Base-by-base conservation (phyloP, 179 eudicot species). In the Kewa caespitosa region DNA sequence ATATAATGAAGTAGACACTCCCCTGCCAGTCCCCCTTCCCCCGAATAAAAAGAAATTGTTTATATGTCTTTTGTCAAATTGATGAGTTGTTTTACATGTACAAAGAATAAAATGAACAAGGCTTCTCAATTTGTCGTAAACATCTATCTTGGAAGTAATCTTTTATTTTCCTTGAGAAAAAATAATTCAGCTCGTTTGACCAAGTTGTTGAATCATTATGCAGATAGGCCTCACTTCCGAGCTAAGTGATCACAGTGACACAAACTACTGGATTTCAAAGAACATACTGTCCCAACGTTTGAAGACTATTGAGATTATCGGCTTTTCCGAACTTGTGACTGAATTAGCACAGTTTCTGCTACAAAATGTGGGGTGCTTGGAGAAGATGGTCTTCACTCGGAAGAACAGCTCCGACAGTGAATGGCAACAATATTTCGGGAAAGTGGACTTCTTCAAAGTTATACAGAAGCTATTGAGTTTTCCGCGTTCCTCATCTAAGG, bases 331-430 rank as follows among this genome's bases (percentile, higher is more conserved):
- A 39, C 18, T 10, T 27, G 57, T 31, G 27, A 73, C 32, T 43
- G 31, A 73, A 32, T 42, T 39, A 17, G 54, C 63, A 31, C n/a
- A 73, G 68, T 73, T 39, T 73, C 39, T 73, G 55, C 76, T 73
- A 28, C 32, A 42, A 59, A 73, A 73, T 73, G 76, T 68, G 13
- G 61, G 31, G 68, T 55, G 31, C 22, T 61, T 73, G 68, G 67
- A 60, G 33, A 11, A 73, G 33, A 73, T 73, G 55, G 42, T 61
- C 25, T 60, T 73, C 46, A 37, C 6, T 20, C 38, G 38, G 38
- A 9, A 1, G 25, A 37, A 37, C 3, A 15, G 15, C 22, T 72
- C 17, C 18, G 37, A 31, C 0, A 60, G 41, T 31, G 23, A 31
- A 38, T 32, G 27, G 67, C 57, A 37, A n/a, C n/a, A 20, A 13